Percentiles rank a stretch among this genome's conserved stretches.
These are phyloP conservation scores for Amylocarpus encephaloides DNA, from an alignment of 2,329 filamentous ascomycete genomes.

Conservation along the genomic window DNA sequence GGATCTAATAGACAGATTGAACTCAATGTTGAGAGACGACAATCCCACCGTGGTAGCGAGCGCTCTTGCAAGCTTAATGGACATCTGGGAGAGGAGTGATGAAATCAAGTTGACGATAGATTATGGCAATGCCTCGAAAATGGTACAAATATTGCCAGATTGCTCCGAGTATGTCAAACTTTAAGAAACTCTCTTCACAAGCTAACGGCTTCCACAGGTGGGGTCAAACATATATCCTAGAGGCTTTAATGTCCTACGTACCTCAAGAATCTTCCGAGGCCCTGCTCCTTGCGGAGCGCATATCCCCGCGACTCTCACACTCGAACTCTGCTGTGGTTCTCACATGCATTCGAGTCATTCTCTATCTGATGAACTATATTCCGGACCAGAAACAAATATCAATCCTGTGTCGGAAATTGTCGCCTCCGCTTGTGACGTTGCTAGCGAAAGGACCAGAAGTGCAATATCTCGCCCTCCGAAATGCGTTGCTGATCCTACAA, in stretches of 20 bases:
- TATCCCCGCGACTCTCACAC: slow-evolving; percentile 91
- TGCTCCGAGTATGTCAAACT: slow-evolving; percentile 76
- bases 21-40: slow-evolving; percentile 84
- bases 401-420: slow-evolving; percentile 83
- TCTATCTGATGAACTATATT: slow-evolving; percentile 99
- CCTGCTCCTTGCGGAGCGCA: slow-evolving; percentile 81
- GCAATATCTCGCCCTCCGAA: slow-evolving; percentile 92
- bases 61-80: slow-evolving; percentile 83
- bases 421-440: slow-evolving; percentile 87
- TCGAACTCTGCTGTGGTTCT: slow-evolving; percentile 95
- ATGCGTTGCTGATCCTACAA: slow-evolving; percentile 89
- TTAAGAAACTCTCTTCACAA: not conserved
- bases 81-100: slow-evolving; percentile 97
- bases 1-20: slow-evolving; percentile 86
- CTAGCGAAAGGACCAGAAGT: slow-evolving; percentile 95
- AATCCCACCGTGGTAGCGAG: slow-evolving; percentile 97
- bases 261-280: slow-evolving; percentile 88
- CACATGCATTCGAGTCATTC: slow-evolving; percentile 90
- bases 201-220: slow-evolving; percentile 52
- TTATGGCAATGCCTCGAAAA: slow-evolving; percentile 94
- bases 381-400: slow-evolving; percentile 83
- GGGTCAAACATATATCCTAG: slow-evolving; percentile 97
- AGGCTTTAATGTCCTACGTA: slow-evolving; percentile 96
- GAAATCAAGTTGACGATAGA: slow-evolving; percentile 97
- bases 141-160: slow-evolving; percentile 91